Evolutionary conservation across 139 green algal species (phyloP).

Genomic region (Coelastrella sp.): DNA sequence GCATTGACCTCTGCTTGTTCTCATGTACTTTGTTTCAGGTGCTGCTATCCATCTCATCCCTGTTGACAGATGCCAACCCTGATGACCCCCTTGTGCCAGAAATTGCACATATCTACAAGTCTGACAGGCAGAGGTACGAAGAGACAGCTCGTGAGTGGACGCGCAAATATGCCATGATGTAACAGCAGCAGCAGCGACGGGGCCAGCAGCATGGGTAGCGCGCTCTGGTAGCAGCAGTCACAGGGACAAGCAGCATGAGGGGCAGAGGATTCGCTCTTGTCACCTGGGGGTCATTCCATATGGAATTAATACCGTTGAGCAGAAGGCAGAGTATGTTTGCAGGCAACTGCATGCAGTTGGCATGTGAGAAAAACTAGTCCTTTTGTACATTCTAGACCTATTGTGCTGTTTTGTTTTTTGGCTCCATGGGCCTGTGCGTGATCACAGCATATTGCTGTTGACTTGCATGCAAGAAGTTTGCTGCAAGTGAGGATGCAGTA

Average conservation of each 20-base stretch:
- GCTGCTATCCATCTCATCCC: conserved; percentile 96
- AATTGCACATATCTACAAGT: conserved; percentile 99
- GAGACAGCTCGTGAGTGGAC: conserved; percentile 96
- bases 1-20: not conserved
- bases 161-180: conserved; percentile 95
- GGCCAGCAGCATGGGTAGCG: not conserved
- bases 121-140: conserved; percentile 88
- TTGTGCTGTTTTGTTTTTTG: too few species aligned
- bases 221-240: not conserved
- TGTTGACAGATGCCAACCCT: conserved; percentile 99
- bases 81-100: conserved; percentile 98
- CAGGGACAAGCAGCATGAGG: not conserved
- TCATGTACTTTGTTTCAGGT: conserved; percentile 68
- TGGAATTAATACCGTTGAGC: too few species aligned
- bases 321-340: too few species aligned
- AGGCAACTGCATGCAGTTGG: too few species aligned
- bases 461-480: too few species aligned
- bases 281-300: too few species aligned
- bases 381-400: too few species aligned
- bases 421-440: too few species aligned
- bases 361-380: too few species aligned
- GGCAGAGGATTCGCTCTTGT: too few species aligned
- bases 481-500: too few species aligned
- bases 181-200: conserved; percentile 36
- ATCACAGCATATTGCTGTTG: too few species aligned